Evolutionary conservation across 169 alveolate genomes (phyloP), one percentile per base, ranked within the genome.

Genomic region (Besnoitia besnoiti): DNA sequence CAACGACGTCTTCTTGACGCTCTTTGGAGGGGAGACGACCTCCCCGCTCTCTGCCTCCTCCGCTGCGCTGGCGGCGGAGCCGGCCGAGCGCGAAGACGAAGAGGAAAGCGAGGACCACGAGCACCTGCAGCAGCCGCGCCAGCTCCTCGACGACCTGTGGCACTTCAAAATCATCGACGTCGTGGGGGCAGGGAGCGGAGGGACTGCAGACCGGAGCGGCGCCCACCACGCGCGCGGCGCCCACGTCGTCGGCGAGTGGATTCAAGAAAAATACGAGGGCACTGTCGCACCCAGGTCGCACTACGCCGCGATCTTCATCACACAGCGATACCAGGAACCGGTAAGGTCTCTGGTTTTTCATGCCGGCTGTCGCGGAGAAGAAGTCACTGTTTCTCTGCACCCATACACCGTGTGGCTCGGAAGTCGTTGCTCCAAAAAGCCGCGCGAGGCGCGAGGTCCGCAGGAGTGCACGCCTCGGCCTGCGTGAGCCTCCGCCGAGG

Each of bases 131-230:
- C 80, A 19, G 80, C 47, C 80, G 39, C 95, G 98, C 59, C 93
- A 84, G 75, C 91, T 97, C 90, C 93, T 97, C 16, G 98, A 96
- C 84, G 98, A 97, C 90, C 93, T 97, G 92, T 97, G 98, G 98
- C 95, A 95, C 84, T 97, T 97, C 93, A 94, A 94, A 73, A 91
- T 91, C 59, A 79, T 67, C 85, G 91, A 90, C 62, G 84, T 90
- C 47, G 93, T 90, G 82, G 67, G 67, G 30, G 67, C 67, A 16
- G 80, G 80, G 12, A 37, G 44, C 12, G 62, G 62, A 10, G 10
- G 30, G 10, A 19, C 62, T 10, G 62, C 62, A 19, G 62, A 10
- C 30, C 62, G 30, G 10, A 14, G 30, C 62, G 46, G 12, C 12
- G 39, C 46, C 44, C 46, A 14, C 80, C 80, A 14, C 80, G 46